A percentile compares a stretch with the other conserved stretches of the same genome.
These are phyloP conservation scores for Ophiostoma montium DNA, from an alignment of 2,329 filamentous ascomycete genomes.

Conservation along the genomic window DNA sequence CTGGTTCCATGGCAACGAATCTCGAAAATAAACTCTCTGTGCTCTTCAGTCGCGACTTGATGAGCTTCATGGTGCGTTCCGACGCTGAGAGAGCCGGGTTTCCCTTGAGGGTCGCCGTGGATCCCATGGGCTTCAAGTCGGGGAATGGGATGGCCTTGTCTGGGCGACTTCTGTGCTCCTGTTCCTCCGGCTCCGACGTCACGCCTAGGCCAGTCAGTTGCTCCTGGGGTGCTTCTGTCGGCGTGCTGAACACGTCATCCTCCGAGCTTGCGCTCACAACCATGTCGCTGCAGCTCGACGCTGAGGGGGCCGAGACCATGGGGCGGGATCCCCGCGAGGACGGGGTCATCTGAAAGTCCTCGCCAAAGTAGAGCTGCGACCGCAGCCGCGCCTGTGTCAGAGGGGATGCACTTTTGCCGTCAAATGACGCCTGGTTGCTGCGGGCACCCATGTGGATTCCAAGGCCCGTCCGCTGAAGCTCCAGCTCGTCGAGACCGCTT, in stretches of 20 bases:
- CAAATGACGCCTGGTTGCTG: neutral
- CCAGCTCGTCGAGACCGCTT: neutral
- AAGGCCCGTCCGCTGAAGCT: slow-evolving; percentile 6
- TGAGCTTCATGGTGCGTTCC: slow-evolving; percentile 1
- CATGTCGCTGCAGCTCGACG: neutral
- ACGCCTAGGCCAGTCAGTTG: too few species aligned
- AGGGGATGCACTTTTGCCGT: neutral
- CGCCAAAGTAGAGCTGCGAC: neutral
- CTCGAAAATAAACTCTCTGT: slow-evolving; percentile 12
- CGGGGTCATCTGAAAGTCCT: neutral
- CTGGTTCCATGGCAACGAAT: slow-evolving; percentile 8
- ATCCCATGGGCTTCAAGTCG: slow-evolving; percentile 5
- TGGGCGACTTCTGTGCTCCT: neutral
- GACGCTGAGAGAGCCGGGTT: neutral
- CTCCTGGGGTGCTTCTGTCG: too few species aligned
- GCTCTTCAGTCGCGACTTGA: slow-evolving; percentile 11
- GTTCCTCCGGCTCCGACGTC: neutral
- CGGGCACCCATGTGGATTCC: neutral
- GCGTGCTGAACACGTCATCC: slow-evolving; percentile 5
- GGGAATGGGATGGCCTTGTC: neutral
- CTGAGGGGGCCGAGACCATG: neutral
- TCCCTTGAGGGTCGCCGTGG: neutral
- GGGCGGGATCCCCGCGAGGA: neutral
- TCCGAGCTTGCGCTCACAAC: neutral
- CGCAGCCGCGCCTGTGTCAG: neutral